These are phyloP conservation scores for Fusarium staphyleae DNA, from an alignment of 2,329 filamentous ascomycete genomes.

Conservation along the genomic window DNA sequence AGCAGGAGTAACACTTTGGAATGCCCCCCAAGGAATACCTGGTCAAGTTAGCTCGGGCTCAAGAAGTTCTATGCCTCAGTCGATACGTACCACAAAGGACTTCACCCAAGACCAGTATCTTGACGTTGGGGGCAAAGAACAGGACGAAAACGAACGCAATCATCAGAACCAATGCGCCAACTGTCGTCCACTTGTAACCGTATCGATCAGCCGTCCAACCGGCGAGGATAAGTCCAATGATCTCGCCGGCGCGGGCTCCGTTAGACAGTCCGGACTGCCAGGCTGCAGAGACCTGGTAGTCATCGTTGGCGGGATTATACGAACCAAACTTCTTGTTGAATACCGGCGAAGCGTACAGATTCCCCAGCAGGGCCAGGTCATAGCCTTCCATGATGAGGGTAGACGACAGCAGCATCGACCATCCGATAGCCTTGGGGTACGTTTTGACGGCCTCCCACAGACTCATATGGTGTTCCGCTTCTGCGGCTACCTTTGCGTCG, in stretches of 20 bases:
- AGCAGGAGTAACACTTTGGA: conserved; percentile 59
- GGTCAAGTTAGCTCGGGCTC: conserved; percentile 13
- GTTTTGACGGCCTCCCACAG: conserved; percentile 50
- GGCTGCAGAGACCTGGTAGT: conserved; percentile 57
- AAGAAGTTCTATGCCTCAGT: neutral
- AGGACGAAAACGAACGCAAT: conserved; percentile 60
- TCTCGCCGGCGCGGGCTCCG: conserved; percentile 60
- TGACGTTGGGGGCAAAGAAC: conserved; percentile 59
- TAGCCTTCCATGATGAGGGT: conserved; percentile 61
- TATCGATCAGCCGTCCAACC: conserved; percentile 59
- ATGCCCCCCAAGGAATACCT: conserved; percentile 61
- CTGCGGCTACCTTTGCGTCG: conserved; percentile 52
- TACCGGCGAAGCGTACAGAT: conserved; percentile 56
- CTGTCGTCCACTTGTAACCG: conserved; percentile 59
- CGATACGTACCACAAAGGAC: conserved; percentile 49
- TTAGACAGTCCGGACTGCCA: conserved; percentile 67
- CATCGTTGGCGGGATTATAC: conserved; percentile 43
- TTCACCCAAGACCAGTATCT: conserved; percentile 57
- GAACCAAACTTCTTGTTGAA: conserved; percentile 57
- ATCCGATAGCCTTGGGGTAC: conserved; percentile 57
- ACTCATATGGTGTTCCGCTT: conserved; percentile 52
- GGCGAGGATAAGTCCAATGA: conserved; percentile 62
- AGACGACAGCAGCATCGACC: conserved; percentile 55
- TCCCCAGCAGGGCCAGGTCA: conserved; percentile 58
- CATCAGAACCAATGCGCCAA: conserved; percentile 55